Base-by-base conservation (phyloP, 177 flowering plant species). In the Tripterygium wilfordii region DNA sequence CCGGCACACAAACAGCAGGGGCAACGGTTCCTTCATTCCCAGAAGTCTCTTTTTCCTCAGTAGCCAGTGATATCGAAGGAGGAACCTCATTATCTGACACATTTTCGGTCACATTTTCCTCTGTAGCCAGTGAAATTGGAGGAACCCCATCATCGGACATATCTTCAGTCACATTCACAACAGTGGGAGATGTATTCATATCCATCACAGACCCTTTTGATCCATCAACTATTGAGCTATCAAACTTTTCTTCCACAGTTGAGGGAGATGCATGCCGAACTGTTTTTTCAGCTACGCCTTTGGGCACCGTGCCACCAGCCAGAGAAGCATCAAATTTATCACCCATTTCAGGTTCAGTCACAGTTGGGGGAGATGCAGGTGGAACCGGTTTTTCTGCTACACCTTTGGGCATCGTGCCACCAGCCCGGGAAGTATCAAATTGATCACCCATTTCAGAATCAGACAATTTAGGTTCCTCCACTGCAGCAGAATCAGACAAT, bases 21-120 rank as follows among this genome's bases (percentile, higher is more conserved):
- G 24, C 37, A 54, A 21, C 42, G 39, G 45, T 58, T 13, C 28
- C 38, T 29, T 51, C 64, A 55, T 0, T 52, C 33, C 30, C 61
- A 43, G 23, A 51, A 43, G n/a, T n/a, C n/a, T n/a, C n/a, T n/a
- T n/a, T n/a, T n/a, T n/a, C n/a, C n/a, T n/a, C n/a, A n/a, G n/a
- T n/a, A n/a, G n/a, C n/a, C n/a, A n/a, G n/a, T n/a, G n/a, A n/a
- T n/a, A n/a, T n/a, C n/a, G n/a, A n/a, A n/a, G n/a, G n/a, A n/a
- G n/a, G n/a, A n/a, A n/a, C n/a, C n/a, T n/a, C n/a, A n/a, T n/a
- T n/a, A n/a, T n/a, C n/a, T n/a, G n/a, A n/a, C n/a, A n/a, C n/a
- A n/a, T n/a, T n/a, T n/a, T n/a, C n/a, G n/a, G n/a, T n/a, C n/a
- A n/a, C n/a, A n/a, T n/a, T n/a, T n/a, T n/a, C n/a, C n/a, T n/a